Evolutionary conservation across 345 rosid genomes (phyloP).

Genomic region (Durio zibethinus): DNA sequence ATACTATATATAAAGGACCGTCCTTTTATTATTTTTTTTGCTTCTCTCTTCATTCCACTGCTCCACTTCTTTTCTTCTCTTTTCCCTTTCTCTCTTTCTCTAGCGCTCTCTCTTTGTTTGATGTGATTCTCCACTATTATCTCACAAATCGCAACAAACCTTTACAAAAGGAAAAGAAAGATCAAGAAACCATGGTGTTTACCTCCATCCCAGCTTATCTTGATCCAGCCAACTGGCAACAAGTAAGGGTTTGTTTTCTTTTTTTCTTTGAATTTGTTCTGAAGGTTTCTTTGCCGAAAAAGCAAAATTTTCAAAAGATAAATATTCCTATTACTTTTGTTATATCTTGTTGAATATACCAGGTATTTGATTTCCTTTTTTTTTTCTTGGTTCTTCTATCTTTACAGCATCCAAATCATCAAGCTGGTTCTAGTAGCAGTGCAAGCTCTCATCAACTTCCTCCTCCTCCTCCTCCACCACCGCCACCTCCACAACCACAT

Average conservation of each 20-base stretch:
- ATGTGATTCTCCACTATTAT: conserved; percentile 53
- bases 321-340: conserved; percentile 39
- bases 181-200: conserved; percentile 62
- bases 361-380: conserved; percentile 32
- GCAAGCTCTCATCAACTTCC: conserved; percentile 42
- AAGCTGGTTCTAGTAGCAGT: conserved; percentile 27
- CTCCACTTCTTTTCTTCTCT: conserved; percentile 5
- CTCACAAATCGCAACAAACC: conserved; percentile 38
- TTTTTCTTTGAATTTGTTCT: conserved; percentile 2
- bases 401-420: conserved; percentile 46
- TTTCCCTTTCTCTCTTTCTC: conserved; percentile 27
- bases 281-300: conserved; percentile 26
- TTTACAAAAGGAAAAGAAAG: conserved; percentile 42
- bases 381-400: conserved; percentile 11
- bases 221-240: conserved; percentile 98
- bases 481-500: conserved; percentile 51
- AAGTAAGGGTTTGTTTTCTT: conserved; percentile 44
- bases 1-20: conserved; percentile 52
- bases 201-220: conserved; percentile 90
- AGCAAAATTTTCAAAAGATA: conserved; percentile 38
- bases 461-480: conserved; percentile 45
- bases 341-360: conserved; percentile 57
- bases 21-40: conserved; percentile 64
- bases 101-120: conserved; percentile 20
- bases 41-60: conserved; percentile 39